phyloP scores from a whole-genome alignment of 2,329 filamentous ascomycete species.

The Apiospora arundinis region DNA sequence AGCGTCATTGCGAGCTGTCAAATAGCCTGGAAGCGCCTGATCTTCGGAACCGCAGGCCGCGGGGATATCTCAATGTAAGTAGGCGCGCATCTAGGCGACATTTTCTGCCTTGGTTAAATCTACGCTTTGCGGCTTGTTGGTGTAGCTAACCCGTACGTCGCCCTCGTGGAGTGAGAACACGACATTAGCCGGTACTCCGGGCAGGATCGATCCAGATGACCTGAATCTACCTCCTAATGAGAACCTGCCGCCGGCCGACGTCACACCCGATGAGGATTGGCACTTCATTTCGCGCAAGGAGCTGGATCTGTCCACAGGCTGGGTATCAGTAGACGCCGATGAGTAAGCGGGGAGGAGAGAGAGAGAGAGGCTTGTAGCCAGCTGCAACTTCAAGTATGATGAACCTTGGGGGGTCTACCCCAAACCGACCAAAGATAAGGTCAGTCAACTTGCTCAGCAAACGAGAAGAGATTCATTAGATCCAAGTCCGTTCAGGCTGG shows the following conservation, averaged over 20 bases:
- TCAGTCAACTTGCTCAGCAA: no score
- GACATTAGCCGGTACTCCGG: slow-evolving; percentile 11
- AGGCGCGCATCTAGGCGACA: slow-evolving; percentile 18
- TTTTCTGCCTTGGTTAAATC: neutral
- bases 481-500: no score
- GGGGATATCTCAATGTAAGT: slow-evolving; percentile 81
- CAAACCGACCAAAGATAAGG: no score
- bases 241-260: neutral
- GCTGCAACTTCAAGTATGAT: neutral
- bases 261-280: neutral
- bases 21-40: slow-evolving; percentile 93
- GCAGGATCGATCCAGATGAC: slow-evolving; percentile 10
- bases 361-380: neutral
- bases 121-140: neutral
- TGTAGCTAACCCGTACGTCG: neutral
- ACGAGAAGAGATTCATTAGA: no score
- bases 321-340: neutral
- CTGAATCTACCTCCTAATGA: slow-evolving; percentile 8
- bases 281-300: slow-evolving; percentile 1
- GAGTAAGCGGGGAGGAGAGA: no score
- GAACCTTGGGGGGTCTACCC: no score
- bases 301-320: neutral
- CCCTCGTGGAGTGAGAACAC: neutral
- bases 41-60: slow-evolving; percentile 80
- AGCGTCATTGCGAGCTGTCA: slow-evolving; percentile 91